Percentiles rank a stretch among this genome's conserved stretches.
phyloP scores from a whole-genome alignment of 2,329 filamentous ascomycete species.

The Alternaria brassicae region DNA sequence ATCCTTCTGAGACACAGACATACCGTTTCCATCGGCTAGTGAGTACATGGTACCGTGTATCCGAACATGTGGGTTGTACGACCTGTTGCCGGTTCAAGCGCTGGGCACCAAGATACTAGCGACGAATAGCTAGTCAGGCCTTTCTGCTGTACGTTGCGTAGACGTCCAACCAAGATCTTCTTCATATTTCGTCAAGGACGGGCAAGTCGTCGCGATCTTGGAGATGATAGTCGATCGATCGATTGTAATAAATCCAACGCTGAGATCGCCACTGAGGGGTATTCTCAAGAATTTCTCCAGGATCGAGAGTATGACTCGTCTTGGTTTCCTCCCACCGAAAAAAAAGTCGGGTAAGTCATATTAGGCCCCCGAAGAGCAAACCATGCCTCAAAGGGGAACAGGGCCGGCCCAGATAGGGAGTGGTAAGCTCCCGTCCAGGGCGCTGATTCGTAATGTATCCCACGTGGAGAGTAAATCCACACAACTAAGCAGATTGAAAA shows the following conservation, averaged over 20 bases:
- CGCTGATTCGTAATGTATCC: slow-evolving; percentile 35
- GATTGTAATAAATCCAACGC: not conserved
- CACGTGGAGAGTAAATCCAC: slow-evolving; percentile 32
- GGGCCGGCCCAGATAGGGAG: slow-evolving; percentile 2
- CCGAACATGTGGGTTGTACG: slow-evolving; percentile 31
- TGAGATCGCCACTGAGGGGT: not conserved
- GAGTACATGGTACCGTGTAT: slow-evolving; percentile 26
- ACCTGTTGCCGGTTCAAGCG: slow-evolving; percentile 19
- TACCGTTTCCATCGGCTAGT: slow-evolving; percentile 15
- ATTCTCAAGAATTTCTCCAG: no score
- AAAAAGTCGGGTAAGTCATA: not conserved
- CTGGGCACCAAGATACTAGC: slow-evolving; percentile 4
- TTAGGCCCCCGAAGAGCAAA: no score
- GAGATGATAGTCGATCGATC: not conserved
- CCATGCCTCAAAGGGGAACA: not conserved
- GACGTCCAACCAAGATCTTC: not conserved
- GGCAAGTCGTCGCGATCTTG: not conserved
- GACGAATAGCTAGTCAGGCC: slow-evolving; percentile 15
- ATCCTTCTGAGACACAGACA: slow-evolving; percentile 20
- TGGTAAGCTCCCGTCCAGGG: slow-evolving; percentile 23
- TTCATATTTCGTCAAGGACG: not conserved
- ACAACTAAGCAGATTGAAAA: slow-evolving; percentile 26
- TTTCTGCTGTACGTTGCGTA: slow-evolving; percentile 11
- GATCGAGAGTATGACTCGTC: not conserved
- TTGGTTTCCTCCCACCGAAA: not conserved